phyloP scores from a whole-genome alignment of 768 basidiomycete genomes.

The Symmetrospora coprosmae region DNA sequence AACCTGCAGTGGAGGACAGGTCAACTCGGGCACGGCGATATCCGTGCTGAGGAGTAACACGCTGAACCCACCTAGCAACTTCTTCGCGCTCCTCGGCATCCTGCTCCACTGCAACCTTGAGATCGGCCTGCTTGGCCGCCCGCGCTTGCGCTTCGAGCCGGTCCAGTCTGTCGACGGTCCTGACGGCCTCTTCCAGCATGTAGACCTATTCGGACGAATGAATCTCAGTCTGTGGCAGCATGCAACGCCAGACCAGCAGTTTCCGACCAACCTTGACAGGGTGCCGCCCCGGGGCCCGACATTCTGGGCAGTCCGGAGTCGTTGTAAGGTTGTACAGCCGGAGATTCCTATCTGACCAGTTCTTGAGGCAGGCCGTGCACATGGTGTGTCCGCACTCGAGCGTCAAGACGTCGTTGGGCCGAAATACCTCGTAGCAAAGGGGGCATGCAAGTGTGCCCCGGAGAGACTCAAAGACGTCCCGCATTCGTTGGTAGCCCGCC shows the following conservation, averaged over 20 bases:
- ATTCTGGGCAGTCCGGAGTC: conserved; percentile 19
- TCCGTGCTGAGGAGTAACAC: no score
- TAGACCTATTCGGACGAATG: background rate
- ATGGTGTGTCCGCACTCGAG: conserved; percentile 18
- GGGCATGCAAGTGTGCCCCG: conserved; percentile 5
- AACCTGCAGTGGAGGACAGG: no score
- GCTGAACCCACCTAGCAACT: no score
- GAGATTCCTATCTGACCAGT: background rate
- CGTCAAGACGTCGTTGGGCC: background rate
- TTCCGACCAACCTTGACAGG: conserved; percentile 9
- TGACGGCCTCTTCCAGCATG: conserved; percentile 14
- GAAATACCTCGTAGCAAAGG: conserved; percentile 12
- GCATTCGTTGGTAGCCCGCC: background rate
- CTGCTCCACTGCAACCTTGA: background rate
- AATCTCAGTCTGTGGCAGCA: background rate
- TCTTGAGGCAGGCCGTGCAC: background rate
- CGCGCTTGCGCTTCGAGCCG: background rate
- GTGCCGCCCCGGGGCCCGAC: conserved; percentile 13
- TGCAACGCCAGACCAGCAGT: background rate
- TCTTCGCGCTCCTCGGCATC: no score
- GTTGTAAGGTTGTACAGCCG: conserved; percentile 11
- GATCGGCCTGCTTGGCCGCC: background rate
- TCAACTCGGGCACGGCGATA: no score
- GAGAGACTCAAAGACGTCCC: conserved; percentile 9
- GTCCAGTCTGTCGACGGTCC: conserved; percentile 10